Evolutionary conservation across 768 basidiomycete species (phyloP).

Genomic region (Russula griseocarnosa): DNA sequence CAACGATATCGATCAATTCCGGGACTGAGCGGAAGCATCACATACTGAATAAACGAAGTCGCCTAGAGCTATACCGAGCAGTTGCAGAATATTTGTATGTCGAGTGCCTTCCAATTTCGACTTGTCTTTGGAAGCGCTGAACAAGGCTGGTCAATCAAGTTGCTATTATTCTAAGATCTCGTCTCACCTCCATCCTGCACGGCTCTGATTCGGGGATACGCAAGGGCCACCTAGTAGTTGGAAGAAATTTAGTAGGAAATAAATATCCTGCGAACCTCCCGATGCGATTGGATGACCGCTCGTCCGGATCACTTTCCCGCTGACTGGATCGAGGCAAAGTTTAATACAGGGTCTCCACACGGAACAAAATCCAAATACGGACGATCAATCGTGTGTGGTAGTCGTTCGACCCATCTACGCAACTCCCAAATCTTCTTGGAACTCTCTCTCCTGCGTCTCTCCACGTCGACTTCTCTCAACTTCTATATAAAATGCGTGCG

Average conservation of each 20-base stretch:
- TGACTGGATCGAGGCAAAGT: constrained; percentile 14
- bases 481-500: constrained; percentile 6
- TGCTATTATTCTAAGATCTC: no score
- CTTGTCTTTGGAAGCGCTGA: constrained; percentile 24
- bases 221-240: constrained; percentile 12
- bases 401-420: constrained; percentile 14
- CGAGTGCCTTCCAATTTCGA: constrained; percentile 26
- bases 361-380: not conserved
- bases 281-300: constrained; percentile 15
- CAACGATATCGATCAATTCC: not conserved
- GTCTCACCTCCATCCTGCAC: constrained; percentile 20
- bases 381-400: constrained; percentile 27
- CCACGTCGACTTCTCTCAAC: constrained; percentile 10
- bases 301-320: constrained; percentile 14
- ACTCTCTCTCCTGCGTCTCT: constrained; percentile 19
- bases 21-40: not conserved
- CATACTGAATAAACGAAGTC: constrained; percentile 21
- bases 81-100: constrained; percentile 22
- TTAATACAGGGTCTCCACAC: not conserved
- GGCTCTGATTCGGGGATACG: constrained; percentile 18
- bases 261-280: constrained; percentile 25
- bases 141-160: not conserved
- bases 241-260: not conserved
- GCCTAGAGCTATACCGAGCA: constrained; percentile 22
- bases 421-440: constrained; percentile 25